Conservation (phyloP, 352 stramenopile species). For the Globisporangium apiculatum region DNA sequence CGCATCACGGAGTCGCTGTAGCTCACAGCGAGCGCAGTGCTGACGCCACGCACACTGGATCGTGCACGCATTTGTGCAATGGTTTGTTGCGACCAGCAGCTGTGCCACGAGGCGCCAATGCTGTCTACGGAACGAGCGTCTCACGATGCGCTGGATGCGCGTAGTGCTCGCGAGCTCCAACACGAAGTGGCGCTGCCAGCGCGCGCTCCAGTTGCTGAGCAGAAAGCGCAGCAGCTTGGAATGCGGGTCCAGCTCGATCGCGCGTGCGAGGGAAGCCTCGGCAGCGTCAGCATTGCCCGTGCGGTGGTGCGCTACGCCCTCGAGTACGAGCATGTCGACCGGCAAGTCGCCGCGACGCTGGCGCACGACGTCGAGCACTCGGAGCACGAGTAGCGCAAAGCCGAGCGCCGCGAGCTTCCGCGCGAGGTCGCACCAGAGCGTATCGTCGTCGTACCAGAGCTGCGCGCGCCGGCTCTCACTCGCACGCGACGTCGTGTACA, state of each 20-base stretch:
- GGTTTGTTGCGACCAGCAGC: slow-evolving; percentile 23
- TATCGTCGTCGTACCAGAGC: slow-evolving; percentile 45
- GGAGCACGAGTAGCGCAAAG: slow-evolving; percentile 34
- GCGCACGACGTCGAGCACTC: slow-evolving; percentile 20
- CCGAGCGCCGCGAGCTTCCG: slow-evolving; percentile 35
- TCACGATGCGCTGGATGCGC: slow-evolving; percentile 24
- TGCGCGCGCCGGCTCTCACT: slow-evolving; percentile 49
- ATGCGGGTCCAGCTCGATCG: slow-evolving; percentile 36
- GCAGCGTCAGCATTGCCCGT: slow-evolving; percentile 23
- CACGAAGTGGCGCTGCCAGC: slow-evolving; percentile 36
- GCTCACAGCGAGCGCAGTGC: slow-evolving; percentile 16
- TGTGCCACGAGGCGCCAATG: slow-evolving; percentile 13
- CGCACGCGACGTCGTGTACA: slow-evolving; percentile 62
- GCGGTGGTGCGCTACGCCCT: slow-evolving; percentile 34
- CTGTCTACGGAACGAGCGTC: slow-evolving; percentile 14
- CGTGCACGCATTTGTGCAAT: slow-evolving; percentile 17
- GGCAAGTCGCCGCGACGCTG: slow-evolving; percentile 11
- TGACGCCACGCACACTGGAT: slow-evolving; percentile 50
- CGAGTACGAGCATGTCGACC: slow-evolving; percentile 29
- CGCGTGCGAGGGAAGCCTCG: slow-evolving; percentile 21
- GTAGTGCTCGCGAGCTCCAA: slow-evolving; percentile 27
- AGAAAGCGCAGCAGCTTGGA: slow-evolving; percentile 40
- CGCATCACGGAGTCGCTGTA: slow-evolving; percentile 17
- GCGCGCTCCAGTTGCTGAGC: slow-evolving; percentile 24
- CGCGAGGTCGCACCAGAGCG: slow-evolving; percentile 57